Evolutionary conservation across 1,284 basidiomycete species (phyloP), one percentile per base, ranked within the genome.

Genomic region (Ceratobasidium sp.): DNA sequence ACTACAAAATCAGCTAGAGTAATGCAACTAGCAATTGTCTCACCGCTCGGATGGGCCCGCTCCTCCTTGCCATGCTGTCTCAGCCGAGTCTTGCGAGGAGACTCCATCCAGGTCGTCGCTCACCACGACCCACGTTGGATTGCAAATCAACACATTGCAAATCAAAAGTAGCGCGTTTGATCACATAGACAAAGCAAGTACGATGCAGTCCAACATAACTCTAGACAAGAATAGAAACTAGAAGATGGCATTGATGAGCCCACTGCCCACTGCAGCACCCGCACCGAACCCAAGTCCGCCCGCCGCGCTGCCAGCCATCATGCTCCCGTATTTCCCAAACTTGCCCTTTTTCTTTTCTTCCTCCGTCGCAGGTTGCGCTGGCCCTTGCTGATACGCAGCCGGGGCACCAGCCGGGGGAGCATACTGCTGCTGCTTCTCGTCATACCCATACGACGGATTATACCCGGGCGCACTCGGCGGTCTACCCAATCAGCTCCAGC

Each of bases 271-370:
- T 49, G 83, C 83, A 69, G 82, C 77, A 85, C 86, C 86, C 62
- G 86, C 87, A 73, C 89, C 88, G 72, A 90, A 90, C 8, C 89
- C 89, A 62, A 86, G 83, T 76, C 89, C 89, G 50, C 88, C 88
- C 2, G 83, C 89, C 45, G 89, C 88, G 53, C 86, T 84, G 54
- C 84, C 82, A 3, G 87, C 87, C 80, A 71, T 71, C 25, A 55
- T 86, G 72, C 82, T 82, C 4, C 86, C 86, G 45, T 86, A 81
- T 29, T 81, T 81, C 0, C 87, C 86, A 71, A 85, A 86, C 73
- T 84, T 87, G 76, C 76, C 80, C 77, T 85, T 85, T 80, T 90
- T 89, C 69, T 73, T 71, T 34, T 72, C 70, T 40, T 75, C 73
- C 13, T 71, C 73, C 7, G 62, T 38, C 15, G 70, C 70, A 17